These are phyloP conservation scores for Dendrobium chrysotoxum DNA, from an alignment of 106 monocot genomes.

Conservation along the genomic window DNA sequence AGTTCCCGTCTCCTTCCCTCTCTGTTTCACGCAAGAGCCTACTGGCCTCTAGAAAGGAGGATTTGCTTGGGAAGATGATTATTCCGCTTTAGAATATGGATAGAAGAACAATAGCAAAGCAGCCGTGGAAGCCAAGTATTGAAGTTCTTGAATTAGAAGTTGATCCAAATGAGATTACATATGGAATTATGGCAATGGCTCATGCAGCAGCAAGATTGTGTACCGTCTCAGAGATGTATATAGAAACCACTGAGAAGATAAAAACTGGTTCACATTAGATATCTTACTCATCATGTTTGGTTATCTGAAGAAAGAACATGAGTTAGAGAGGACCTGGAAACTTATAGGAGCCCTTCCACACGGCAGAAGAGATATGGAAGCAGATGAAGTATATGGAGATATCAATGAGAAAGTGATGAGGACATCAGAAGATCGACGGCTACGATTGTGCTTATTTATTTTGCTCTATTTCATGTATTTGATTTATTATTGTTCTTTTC, in stretches of 20 bases:
- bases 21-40: slow-evolving; percentile 76
- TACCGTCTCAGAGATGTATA: slow-evolving; percentile 53
- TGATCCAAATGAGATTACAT: slow-evolving; percentile 87
- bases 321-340: slow-evolving; percentile 72
- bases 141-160: slow-evolving; percentile 8
- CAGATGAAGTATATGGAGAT: slow-evolving; percentile 37
- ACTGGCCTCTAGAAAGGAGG: no score
- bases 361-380: slow-evolving; percentile 79
- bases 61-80: no score
- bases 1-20: slow-evolving; percentile 77
- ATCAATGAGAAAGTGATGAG: no score
- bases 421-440: no score
- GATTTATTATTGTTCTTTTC: no score
- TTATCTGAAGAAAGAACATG: slow-evolving; percentile 55
- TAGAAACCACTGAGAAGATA: slow-evolving; percentile 53
- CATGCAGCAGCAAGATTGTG: slow-evolving; percentile 79
- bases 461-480: no score
- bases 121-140: no score
- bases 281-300: slow-evolving; percentile 87
- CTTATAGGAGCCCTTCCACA: slow-evolving; percentile 57
- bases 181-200: slow-evolving; percentile 76
- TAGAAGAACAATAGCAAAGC: not conserved
- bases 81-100: no score
- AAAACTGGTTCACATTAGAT: slow-evolving; percentile 92
- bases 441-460: no score